Evolutionary conservation across 129 eudicot genomes (phyloP).

Genomic region (Logfia minima): DNA sequence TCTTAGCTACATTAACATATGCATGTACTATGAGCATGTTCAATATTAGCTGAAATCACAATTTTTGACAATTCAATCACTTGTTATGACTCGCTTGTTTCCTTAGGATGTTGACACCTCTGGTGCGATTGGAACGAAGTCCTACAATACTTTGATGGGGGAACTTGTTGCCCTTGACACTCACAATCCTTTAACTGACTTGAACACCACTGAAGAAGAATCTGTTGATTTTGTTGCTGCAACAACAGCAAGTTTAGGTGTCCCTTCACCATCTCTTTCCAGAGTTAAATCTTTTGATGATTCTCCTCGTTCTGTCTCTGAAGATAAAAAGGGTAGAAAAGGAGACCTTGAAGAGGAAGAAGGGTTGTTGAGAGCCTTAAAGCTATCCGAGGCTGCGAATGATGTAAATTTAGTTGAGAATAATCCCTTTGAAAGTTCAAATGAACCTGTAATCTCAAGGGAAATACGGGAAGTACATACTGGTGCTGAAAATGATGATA

Average conservation of each 20-base stretch:
- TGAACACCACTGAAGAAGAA: conserved; percentile 51
- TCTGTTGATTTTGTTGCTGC: conserved; percentile 92
- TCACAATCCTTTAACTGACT: conserved; percentile 40
- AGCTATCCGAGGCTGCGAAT: conserved; percentile 54
- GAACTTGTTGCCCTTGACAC: conserved; percentile 86
- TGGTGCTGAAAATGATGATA: conserved; percentile 29
- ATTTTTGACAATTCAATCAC: background rate
- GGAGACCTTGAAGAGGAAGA: conserved; percentile 88
- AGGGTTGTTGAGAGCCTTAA: conserved; percentile 59
- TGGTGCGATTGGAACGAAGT: conserved; percentile 73
- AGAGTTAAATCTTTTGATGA: conserved; percentile 69
- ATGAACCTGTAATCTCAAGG: conserved; percentile 33
- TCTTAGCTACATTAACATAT: conserved; percentile 16
- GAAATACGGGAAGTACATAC: conserved; percentile 21
- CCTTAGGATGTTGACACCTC: conserved; percentile 67
- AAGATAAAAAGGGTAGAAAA: conserved; percentile 44
- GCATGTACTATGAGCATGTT: background rate
- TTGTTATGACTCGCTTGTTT: background rate
- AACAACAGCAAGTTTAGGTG: conserved; percentile 82
- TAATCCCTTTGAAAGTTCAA: conserved; percentile 17
- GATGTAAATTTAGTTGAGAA: conserved; percentile 20
- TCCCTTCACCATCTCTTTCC: conserved; percentile 80
- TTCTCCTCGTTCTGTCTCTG: conserved; percentile 39
- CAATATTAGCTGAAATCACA: background rate
- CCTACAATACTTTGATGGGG: conserved; percentile 80